Base-by-base conservation (phyloP, 805 yeast genomes). In the Candida argentea region DNA sequence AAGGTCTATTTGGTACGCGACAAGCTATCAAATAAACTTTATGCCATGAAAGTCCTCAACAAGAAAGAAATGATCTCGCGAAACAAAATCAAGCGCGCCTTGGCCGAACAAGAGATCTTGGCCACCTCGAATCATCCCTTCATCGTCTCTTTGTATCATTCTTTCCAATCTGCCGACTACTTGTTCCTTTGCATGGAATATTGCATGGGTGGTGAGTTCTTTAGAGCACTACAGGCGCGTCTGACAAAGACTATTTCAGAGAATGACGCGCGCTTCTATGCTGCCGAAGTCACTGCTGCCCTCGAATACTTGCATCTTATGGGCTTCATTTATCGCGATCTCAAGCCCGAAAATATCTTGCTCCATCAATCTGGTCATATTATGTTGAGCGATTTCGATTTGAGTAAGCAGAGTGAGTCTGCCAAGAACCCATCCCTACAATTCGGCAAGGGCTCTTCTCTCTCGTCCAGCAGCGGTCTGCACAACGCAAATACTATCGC, bases 151-250 rank as follows among this genome's bases (percentile, higher is more conserved):
- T 62, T 91, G 15, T 89, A 91, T 47, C 99, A 91, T 53, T 86
- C 95, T 0, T 91, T 91, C 60, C 98, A 91, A 56, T 80, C 94
- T 4, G 91, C 84, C 34, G 96, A 87, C 43, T 76, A 82, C 46
- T 56, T 91, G 7, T 91, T 86, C 43, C 68, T 91, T 22, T 91
- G 99, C 55, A 89, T 93, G 95, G 99, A 91, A 51, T 91, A 89
- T 46, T 91, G 99, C 48, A 85, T 91, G 86, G 99, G 99, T 17
- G 99, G 99, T 25, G 98, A 93, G 56, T 91, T 91, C 46, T 91
- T 91, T 63, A 64, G 97, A 34, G 98, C 97, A 0, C 57, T 91
- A 30, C 98, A 91, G 55, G 86, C 96, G 0, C 67, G 96, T 35
- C 78, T 75, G 36, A 73, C 85, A 30, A 84, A 86, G 48, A 82